These are phyloP conservation scores for Golubevia pallescens DNA, from an alignment of 1,284 basidiomycete genomes.

Conservation along the genomic window DNA sequence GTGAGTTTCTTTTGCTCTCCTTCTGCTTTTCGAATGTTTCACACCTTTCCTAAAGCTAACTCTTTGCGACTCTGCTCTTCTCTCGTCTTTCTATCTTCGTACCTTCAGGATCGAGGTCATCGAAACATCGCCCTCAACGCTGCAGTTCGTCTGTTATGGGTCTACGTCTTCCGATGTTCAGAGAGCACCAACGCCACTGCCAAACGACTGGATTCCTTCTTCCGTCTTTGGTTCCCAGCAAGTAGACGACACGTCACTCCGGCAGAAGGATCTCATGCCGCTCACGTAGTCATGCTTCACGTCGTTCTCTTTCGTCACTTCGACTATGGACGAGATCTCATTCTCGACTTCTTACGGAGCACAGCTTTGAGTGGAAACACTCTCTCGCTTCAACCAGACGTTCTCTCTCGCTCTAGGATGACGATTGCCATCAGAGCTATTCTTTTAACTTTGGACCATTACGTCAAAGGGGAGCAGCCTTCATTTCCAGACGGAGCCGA, in stretches of 20 bases:
- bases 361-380: constrained; percentile 36
- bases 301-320: constrained; percentile 83
- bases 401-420: constrained; percentile 67
- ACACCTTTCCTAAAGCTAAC: not conserved
- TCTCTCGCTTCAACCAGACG: constrained; percentile 48
- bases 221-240: constrained; percentile 81
- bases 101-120: constrained; percentile 75
- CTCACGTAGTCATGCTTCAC: constrained; percentile 80
- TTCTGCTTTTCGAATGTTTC: not conserved
- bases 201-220: constrained; percentile 76
- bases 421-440: constrained; percentile 79
- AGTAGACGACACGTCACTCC: constrained; percentile 74
- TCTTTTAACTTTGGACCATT: constrained; percentile 74
- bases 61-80: constrained; percentile 1
- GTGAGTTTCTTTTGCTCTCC: not conserved
- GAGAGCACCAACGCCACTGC: constrained; percentile 80
- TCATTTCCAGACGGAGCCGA: constrained; percentile 79
- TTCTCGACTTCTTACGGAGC: constrained; percentile 67
- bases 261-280: constrained; percentile 77
- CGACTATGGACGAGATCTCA: constrained; percentile 83
- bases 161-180: constrained; percentile 89
- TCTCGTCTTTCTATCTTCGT: constrained; percentile 10
- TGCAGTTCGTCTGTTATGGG: constrained; percentile 84
- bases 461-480: constrained; percentile 74
- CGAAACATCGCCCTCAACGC: constrained; percentile 81